These are phyloP conservation scores for Croton laevigatus DNA, from an alignment of 441 rosid species.

Conservation along the genomic window DNA sequence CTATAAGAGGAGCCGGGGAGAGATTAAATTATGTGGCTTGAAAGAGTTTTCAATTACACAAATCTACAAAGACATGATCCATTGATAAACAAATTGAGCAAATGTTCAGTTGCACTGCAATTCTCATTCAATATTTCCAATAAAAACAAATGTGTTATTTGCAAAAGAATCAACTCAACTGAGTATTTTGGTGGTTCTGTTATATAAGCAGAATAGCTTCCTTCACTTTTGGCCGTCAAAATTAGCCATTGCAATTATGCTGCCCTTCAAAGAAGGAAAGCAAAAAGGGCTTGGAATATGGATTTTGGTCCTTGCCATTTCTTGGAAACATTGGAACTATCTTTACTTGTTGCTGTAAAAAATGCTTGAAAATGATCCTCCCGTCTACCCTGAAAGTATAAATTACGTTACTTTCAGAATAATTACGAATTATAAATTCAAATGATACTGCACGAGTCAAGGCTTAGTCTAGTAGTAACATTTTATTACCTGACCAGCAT, in stretches of 20 bases:
- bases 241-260: slow-evolving; percentile 20
- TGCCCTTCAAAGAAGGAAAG: slow-evolving; percentile 61
- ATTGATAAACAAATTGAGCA: slow-evolving; percentile 31
- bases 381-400: slow-evolving; percentile 6
- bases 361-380: slow-evolving; percentile 20
- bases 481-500: slow-evolving; percentile 60
- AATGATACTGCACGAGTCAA: neutral
- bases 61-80: slow-evolving; percentile 23
- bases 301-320: slow-evolving; percentile 53
- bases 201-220: slow-evolving; percentile 15
- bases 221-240: slow-evolving; percentile 11
- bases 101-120: slow-evolving; percentile 41
- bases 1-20: neutral
- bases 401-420: neutral
- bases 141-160: slow-evolving; percentile 23
- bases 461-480: neutral
- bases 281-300: slow-evolving; percentile 64
- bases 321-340: slow-evolving; percentile 30
- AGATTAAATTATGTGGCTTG: neutral
- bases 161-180: slow-evolving; percentile 25
- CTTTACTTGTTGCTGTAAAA: slow-evolving; percentile 32
- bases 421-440: neutral
- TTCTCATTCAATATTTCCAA: slow-evolving; percentile 29
- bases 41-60: slow-evolving; percentile 14
- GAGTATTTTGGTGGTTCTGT: slow-evolving; percentile 10